Conservation (phyloP, 805 yeast species). For the Saccharomycopsis amapae region DNA sequence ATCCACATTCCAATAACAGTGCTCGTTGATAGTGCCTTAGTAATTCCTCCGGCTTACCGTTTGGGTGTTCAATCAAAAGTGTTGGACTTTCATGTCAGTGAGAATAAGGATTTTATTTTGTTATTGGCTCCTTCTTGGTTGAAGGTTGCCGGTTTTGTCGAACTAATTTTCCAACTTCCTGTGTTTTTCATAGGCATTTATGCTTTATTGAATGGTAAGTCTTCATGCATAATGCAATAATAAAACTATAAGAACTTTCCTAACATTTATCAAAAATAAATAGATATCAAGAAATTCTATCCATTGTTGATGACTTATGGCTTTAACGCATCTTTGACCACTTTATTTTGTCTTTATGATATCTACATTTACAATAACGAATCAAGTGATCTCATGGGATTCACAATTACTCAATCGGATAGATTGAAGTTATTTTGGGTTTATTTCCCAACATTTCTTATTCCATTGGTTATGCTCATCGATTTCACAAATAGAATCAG, state of each 20-base stretch:
- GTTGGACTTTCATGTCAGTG: constrained; percentile 49
- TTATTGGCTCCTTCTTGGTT: constrained; percentile 64
- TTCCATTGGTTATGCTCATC: constrained; percentile 51
- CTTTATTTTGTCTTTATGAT: constrained; percentile 61
- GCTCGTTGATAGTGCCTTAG: constrained; percentile 66
- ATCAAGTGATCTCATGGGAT: constrained; percentile 19
- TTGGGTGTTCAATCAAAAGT: constrained; percentile 42
- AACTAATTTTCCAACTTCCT: constrained; percentile 73
- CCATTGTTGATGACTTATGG: constrained; percentile 58
- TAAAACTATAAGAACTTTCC: neutral
- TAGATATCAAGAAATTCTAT: constrained; percentile 26
- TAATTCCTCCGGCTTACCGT: constrained; percentile 48
- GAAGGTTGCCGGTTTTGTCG: constrained; percentile 60
- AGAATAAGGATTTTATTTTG: constrained; percentile 69
- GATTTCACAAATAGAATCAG: constrained; percentile 30
- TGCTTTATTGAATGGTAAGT: constrained; percentile 31
- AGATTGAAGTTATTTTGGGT: constrained; percentile 39
- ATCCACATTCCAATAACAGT: constrained; percentile 72
- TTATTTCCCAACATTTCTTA: constrained; percentile 64
- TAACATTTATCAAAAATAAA: constrained; percentile 18
- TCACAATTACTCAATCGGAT: constrained; percentile 35
- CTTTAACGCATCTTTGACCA: constrained; percentile 75
- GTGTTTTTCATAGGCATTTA: constrained; percentile 48
- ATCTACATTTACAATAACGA: constrained; percentile 26
- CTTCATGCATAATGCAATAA: constrained; percentile 4